Evolutionary conservation across 1,284 basidiomycete genomes (phyloP), one percentile per base, ranked within the genome.

Genomic region (Marasmius tenuissimus): DNA sequence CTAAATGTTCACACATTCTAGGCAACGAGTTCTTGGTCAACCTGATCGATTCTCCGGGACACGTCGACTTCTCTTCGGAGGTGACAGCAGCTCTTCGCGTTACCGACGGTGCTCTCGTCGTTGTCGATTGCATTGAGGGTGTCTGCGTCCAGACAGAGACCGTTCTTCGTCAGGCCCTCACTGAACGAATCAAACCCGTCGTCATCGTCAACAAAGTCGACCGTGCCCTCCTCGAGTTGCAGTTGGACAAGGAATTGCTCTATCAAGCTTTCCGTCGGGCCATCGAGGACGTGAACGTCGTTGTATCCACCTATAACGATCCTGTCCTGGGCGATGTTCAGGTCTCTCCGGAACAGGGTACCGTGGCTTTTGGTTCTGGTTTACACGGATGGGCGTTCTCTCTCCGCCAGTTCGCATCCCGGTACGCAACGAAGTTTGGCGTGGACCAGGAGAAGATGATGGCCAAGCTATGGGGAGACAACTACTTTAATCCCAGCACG

Each of bases 191-290:
- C 85, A 99, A 98, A 85, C 97, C 97, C 71, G 97, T 99, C 73
- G 90, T 98, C 73, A 91, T 98, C 82, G 96, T 99, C 84, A 99
- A 99, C 91, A 99, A 99, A 87, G 96, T 99, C 74, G 97, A 99
- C 82, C 97, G 97, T 78, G 97, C 97, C 64, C 89, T 99, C 59
- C 94, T 99, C 72, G 97, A 99, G 82, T 89, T 99, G 64, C 97
- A 99, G 81, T 93, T 98, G 69, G 84, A 87, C 76, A 98, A 99
- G 84, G 97, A 99, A 79, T 91, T 93, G 71, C 91, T 99, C 63
- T 99, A 91, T 86, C 97, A 98, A 81, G 94, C 94, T 60, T 99
- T 99, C 92, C 87, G 86, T 71, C 94, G 97, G 77, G 98, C 97
- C 67, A 91, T 99, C 75, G 97, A 99, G 83, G 94, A 86, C 66